Base-by-base conservation (phyloP, 179 eudicot species). In the Silene vulgaris region DNA sequence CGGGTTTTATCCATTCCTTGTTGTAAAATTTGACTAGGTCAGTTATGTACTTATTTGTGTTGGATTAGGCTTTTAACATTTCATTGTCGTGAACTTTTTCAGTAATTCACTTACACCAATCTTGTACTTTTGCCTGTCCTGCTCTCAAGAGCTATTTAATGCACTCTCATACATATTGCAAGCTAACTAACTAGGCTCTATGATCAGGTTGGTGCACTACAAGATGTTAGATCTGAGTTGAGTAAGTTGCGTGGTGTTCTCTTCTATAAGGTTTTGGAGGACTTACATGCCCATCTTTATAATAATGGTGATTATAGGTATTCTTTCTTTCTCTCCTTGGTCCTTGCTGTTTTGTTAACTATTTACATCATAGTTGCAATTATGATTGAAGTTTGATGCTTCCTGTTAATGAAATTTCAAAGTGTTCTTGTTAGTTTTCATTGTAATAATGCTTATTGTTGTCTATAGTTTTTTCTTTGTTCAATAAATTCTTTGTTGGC, bases 301-400 rank as follows among this genome's bases (percentile, higher is more conserved):
- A 93, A 96, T 78, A 93, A 84, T 84, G 99, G 99, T 79, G 93
- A 89, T 76, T 91, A 91, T 76, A 93, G 99, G 98, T 96, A 90
- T 23, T 43, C 60, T 37, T 26, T 7, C 17, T 71, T 52, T 8
- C 57, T 30, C 50, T 72, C 65, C 43, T 21, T 67, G 66, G 2
- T 40, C 30, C 69, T 80, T 71, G 65, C 19, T 57, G 32, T 45
- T 63, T 74, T 21, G 11, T 65, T 57, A 5, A 9, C 40, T 16
- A 12, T 6, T 1, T 19, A 13, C 26, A 54, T 21, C 6, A 56
- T 45, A 9, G n/a, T 20, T 52, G 14, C n/a, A 63, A 54, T 21
- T 63, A 12, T n/a, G 65, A 70, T 62, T 23, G 60, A 71, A 74
- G 26, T 37, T 50, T 29, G 45, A 61, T 20, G 30, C 35, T 70